Percentiles rank a stretch among this genome's conserved stretches.
Conservation (phyloP, 129 eudicot genomes). For the Silybum marianum region DNA sequence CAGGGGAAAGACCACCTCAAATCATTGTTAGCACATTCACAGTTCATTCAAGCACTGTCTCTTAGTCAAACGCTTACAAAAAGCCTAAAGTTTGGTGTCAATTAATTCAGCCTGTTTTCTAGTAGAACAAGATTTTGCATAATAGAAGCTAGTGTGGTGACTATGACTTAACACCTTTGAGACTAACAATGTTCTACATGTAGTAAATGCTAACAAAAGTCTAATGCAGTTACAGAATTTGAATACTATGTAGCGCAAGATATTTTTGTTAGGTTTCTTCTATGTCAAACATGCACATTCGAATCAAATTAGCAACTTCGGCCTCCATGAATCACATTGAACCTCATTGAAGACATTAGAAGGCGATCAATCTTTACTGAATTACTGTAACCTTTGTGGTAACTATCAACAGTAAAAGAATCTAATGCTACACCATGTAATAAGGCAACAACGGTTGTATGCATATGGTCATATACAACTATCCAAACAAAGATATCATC, state of each 20-base stretch:
- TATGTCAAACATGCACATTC: background rate
- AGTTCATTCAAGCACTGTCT: no score
- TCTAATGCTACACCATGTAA: background rate
- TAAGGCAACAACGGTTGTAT: background rate
- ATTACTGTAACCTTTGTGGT: background rate
- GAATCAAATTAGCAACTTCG: background rate
- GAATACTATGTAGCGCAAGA: no score
- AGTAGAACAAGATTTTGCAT: no score
- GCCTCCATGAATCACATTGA: background rate
- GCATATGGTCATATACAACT: background rate
- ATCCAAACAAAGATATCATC: background rate
- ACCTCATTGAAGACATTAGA: background rate
- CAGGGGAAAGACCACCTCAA: no score
- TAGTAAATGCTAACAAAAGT: background rate
- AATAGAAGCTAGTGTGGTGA: background rate
- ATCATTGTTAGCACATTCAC: no score
- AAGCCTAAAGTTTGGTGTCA: background rate
- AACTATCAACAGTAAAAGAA: background rate
- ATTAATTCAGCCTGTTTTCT: no score
- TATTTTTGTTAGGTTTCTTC: background rate
- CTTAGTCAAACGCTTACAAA: no score
- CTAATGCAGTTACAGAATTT: background rate
- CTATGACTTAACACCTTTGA: background rate
- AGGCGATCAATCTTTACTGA: background rate
- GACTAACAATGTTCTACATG: no score